phyloP scores from a whole-genome alignment of 352 stramenopile genomes.

The Phytophthora constricta region DNA sequence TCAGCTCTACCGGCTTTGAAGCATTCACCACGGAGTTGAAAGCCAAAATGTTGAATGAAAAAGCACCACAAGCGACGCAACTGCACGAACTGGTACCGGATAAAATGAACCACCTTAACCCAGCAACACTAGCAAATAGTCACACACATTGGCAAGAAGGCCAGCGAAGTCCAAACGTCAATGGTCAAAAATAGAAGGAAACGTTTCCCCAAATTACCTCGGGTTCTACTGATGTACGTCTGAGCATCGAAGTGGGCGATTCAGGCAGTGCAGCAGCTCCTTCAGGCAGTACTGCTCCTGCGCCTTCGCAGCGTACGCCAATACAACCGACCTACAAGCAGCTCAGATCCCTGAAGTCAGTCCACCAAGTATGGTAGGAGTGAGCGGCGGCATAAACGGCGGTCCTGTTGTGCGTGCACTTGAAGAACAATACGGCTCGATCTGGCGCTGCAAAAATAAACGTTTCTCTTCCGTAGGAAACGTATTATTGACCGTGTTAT shows the following conservation, averaged over 20 bases:
- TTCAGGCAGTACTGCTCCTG: too few species aligned
- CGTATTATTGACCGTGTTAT: conserved; percentile 9
- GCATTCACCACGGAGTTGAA: too few species aligned
- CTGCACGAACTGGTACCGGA: neutral
- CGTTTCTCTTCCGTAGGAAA: conserved; percentile 6
- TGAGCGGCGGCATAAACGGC: neutral
- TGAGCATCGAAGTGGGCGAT: conserved; percentile 3
- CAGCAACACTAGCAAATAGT: neutral
- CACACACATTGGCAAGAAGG: neutral
- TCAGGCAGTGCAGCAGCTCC: neutral
- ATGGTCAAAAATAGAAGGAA: too few species aligned
- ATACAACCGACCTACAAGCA: too few species aligned
- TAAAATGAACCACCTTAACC: neutral
- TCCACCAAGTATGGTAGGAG: conserved; percentile 11
- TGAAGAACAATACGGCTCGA: neutral
- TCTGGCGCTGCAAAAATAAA: conserved; percentile 7
- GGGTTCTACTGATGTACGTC: neutral
- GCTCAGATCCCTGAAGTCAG: conserved; percentile 2
- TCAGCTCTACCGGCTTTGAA: too few species aligned
- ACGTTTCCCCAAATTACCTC: too few species aligned
- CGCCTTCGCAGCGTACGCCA: too few species aligned
- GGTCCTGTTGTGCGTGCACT: neutral
- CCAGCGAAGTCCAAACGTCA: neutral
- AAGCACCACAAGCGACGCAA: too few species aligned
- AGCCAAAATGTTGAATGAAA: too few species aligned